Base-by-base conservation (phyloP, 2,329 filamentous ascomycete species). In the Teratosphaeria epicoccoides region DNA sequence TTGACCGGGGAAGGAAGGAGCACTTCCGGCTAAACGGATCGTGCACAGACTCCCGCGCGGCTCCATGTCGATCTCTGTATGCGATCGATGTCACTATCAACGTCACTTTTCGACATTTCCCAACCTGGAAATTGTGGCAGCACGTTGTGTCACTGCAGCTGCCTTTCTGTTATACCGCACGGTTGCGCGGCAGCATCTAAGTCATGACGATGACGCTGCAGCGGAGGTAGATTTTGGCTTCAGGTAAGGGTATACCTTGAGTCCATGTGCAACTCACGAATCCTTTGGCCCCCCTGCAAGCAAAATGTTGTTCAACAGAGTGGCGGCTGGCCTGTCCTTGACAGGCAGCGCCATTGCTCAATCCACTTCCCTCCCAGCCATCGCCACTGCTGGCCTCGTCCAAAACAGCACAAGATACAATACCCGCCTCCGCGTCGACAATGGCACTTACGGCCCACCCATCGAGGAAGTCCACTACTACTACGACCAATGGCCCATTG, bases 391-490 rank as follows among this genome's bases (percentile, higher is more conserved):
- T 17, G 52, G 52, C 23, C 48, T 53, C 2, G 37, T 54, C 17
- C 52, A 54, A 23, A 54, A 54, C 24, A 46, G 24, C 40, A 43
- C 48, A 14, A 25, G 33, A 24, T 44, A 43, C 14, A 24, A 43
- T 14, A 46, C 68, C 2, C 63, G 64, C 28, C 57, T 76, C 1
- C 66, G 73, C 28, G 64, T 71, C 6, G 73, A 76, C 55, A 71
- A 71, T 50, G 73, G 73, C n/a, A 71, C 70, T 2, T 74, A 73
- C 46, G 73, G 74, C 2, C 73, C 73, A 1, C 56, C 63, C 1
- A 61, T 77, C 3, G 74, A 77, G 55, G 73, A 76, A 55, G 69
- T 71, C 33, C 72, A 76, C 56, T 76, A 75, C 58, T 76, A 64
- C 59, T 73, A 73, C 51, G 68, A 70, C 24, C 70, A 73, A 57